Conservation (phyloP, 2,329 filamentous ascomycete species). For the Falciphora oryzae region DNA sequence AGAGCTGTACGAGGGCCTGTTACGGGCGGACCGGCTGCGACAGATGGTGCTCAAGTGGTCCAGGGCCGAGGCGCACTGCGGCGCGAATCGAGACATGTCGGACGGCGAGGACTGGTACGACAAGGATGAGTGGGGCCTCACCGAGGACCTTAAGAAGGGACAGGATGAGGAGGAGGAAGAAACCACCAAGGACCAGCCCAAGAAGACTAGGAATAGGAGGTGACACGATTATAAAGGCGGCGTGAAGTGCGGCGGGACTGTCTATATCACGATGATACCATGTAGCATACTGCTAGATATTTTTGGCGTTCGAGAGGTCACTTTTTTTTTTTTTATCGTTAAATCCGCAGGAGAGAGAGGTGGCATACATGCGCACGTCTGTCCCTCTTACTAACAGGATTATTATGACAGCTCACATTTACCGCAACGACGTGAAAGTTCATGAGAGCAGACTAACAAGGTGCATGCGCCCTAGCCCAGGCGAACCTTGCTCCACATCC, state of each 20-base stretch:
- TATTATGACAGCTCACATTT: too few species aligned
- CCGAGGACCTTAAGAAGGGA: constrained; percentile 72
- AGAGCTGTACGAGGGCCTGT: constrained; percentile 62
- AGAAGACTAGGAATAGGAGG: constrained; percentile 55
- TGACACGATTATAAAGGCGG: constrained; percentile 16
- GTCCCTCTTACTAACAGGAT: too few species aligned
- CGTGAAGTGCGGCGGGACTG: background rate
- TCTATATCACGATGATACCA: constrained; percentile 11
- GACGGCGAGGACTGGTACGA: constrained; percentile 91
- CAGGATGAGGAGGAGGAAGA: constrained; percentile 81
- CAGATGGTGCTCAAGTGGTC: constrained; percentile 68
- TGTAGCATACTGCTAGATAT: constrained; percentile 8
- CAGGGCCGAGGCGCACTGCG: constrained; percentile 70
- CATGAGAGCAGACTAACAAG: background rate
- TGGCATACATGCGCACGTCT: too few species aligned
- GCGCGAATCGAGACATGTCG: constrained; percentile 66
- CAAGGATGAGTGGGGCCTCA: constrained; percentile 69
- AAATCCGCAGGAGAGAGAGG: too few species aligned
- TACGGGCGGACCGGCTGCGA: constrained; percentile 66
- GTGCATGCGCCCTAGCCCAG: constrained; percentile 29
- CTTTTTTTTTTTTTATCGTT: background rate
- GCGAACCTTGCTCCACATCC: constrained; percentile 47
- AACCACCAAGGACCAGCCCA: constrained; percentile 40
- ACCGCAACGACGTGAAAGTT: background rate
- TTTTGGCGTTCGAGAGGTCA: background rate